Evolutionary conservation across 176 grass and related monocot genomes (phyloP), one percentile per base, ranked within the genome.

Genomic region (Leersia perrieri): DNA sequence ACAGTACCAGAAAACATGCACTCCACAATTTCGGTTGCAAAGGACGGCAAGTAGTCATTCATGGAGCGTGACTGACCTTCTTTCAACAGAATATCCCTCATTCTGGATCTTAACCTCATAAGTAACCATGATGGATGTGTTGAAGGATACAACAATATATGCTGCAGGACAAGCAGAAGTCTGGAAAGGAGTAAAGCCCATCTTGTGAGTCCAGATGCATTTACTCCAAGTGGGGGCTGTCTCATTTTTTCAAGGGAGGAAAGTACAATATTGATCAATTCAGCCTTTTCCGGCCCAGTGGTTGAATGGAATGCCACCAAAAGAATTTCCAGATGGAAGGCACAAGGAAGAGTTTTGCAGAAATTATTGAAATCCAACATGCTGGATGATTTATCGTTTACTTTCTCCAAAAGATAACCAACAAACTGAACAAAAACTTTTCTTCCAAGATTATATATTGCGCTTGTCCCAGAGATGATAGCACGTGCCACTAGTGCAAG

Each of bases 281-380:
- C 84, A 81, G 75, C 11, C 82, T 91, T 98, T 73, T 93, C 88
- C 65, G 83, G 80, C 75, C 79, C 86, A 57, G 68, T 82, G 38
- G 90, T 79, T 68, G 90, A 88, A 89, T 98, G 95, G 51, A 98
- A 98, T 15, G 79, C 88, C 79, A 91, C 88, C 84, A 98, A 83
- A 61, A 98, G 66, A 85, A 98, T 93, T 85, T 95, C 95, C 82
- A 95, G 87, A 75, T 95, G 95, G 72, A 98, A 98, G 27, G 88
- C 74, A 86, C 88, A 88, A 75, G 92, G 92, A 68, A 98, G 84
- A 81, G 39, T 85, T 63, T 68, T 75, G 49, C 76, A 91, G 55
- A 95, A 89, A 85, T 89, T 84, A 51, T 68, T 88, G 68, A 88
- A 42, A 70, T 86, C 81, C 27, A 89, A 53, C 65, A 64, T 29